Percentiles rank a stretch among this genome's conserved stretches.
phyloP scores from a whole-genome alignment of 345 rosid species.

The Kernera saxatilis region DNA sequence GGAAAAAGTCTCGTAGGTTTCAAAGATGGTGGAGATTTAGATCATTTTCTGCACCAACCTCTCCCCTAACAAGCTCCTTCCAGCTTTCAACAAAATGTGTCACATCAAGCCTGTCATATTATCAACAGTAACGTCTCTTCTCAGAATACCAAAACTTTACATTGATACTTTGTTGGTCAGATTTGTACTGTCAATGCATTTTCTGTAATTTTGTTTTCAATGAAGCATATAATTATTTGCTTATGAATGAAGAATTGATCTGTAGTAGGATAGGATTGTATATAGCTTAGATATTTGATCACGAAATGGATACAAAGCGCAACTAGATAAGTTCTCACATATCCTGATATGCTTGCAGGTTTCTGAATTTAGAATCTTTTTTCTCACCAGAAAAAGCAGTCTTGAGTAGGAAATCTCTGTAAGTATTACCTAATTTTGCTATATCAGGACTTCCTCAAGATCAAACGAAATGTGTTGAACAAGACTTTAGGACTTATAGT shows the following conservation, averaged over 20 bases:
- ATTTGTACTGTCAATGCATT: background rate
- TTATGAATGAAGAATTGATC: background rate
- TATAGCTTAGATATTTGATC: background rate
- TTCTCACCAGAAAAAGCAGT: constrained; percentile 4
- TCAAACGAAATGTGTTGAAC: background rate
- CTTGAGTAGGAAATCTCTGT: background rate
- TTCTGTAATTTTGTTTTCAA: background rate
- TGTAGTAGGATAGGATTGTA: background rate
- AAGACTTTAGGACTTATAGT: background rate
- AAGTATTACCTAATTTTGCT: constrained; percentile 10
- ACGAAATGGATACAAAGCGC: background rate
- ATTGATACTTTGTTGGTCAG: background rate
- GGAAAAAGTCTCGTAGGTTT: constrained; percentile 29
- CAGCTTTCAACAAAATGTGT: constrained; percentile 18
- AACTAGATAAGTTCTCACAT: background rate
- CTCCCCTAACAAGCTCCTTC: constrained; percentile 31
- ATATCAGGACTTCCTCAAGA: background rate
- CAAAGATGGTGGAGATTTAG: constrained; percentile 34
- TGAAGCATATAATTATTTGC: background rate
- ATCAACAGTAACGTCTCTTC: constrained; percentile 18
- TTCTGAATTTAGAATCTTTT: background rate
- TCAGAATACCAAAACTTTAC: background rate
- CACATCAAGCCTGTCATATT: constrained; percentile 25
- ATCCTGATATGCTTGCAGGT: constrained; percentile 1
- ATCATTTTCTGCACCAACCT: constrained; percentile 30